Base-by-base conservation (phyloP, 371 early-diverging fungal species). In the Mortierella sp. region DNA sequence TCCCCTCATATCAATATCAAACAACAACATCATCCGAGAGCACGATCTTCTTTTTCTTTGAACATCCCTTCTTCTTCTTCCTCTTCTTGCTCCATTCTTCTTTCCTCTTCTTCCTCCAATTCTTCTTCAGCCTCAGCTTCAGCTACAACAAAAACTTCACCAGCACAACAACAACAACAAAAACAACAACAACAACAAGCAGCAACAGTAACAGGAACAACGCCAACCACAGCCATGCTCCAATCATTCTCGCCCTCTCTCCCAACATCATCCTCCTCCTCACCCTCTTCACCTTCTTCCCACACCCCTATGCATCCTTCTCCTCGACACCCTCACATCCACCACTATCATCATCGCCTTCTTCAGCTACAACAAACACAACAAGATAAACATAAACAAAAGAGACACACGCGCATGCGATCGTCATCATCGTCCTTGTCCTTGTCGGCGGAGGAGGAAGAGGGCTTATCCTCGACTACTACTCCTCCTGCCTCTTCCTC, bases 191-290 rank as follows among this genome's bases (percentile, higher is more conserved):
- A 57, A 26, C 11, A n/a, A 11, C 26, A 14, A 57, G 9, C 24
- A 55, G n/a, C 2, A 55, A 7, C 55, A n/a, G 21, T 38, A 31
- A 63, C 65, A 34, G 19, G 19, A 34, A 21, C 38, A 8, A 19
- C 58, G 26, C n/a, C 58, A 28, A 16, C 68, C 19, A 19, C 31
- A 34, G 16, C 38, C 19, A 68, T 68, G 68, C 68, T 68, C 44
- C 68, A 42, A 68, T 68, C 68, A 21, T 68, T 68, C 42, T 38
- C 68, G 11, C 68, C 68, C 1, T 68, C 68, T 24, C 10, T 68
- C 21, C 24, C 50, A 14, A 50, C 50, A 50, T 50, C 50, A 2
- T 50, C 50, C 50, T 50, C 48, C 48, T 48, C 50, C 16, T 11
- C 50, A 0, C 16, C 16, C 50, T 50, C 50, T 50, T 50, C 42